Conservation (phyloP, 768 basidiomycete species). For the Russula sp. region DNA sequence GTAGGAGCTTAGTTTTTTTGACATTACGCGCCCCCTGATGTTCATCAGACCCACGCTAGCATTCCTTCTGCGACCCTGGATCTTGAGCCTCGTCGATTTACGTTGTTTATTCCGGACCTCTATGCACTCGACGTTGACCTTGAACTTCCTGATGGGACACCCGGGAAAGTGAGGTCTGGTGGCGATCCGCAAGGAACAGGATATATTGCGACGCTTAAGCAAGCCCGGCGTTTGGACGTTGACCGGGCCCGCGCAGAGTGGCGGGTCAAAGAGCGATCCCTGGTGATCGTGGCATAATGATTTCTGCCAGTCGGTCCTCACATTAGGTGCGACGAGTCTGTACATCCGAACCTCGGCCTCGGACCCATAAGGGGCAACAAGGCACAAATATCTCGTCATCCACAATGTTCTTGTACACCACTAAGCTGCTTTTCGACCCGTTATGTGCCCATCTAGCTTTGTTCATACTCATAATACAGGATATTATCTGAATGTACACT, state of each 20-base stretch:
- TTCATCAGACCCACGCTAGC: conserved; percentile 45
- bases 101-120: conserved; percentile 48
- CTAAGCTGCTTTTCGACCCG: too few species aligned
- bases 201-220: conserved; percentile 51
- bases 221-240: conserved; percentile 56
- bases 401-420: not conserved
- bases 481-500: not conserved
- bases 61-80: conserved; percentile 56
- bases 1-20: conserved; percentile 43
- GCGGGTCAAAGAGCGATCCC: conserved; percentile 51
- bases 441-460: not conserved
- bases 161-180: conserved; percentile 36
- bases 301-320: not conserved
- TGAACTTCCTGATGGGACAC: conserved; percentile 52
- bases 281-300: conserved; percentile 46
- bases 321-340: not conserved
- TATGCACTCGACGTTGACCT: conserved; percentile 60
- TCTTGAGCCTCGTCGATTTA: conserved; percentile 58
- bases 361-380: not conserved
- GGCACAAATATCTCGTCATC: not conserved
- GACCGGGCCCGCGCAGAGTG: conserved; percentile 66
- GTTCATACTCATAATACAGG: not conserved
- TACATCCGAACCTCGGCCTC: not conserved
- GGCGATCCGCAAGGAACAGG: conserved; percentile 31
- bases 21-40: not conserved